Percentiles rank a stretch among this genome's conserved stretches.
phyloP scores from a whole-genome alignment of 257 asterid genomes.

The Solanum gracilifrons region DNA sequence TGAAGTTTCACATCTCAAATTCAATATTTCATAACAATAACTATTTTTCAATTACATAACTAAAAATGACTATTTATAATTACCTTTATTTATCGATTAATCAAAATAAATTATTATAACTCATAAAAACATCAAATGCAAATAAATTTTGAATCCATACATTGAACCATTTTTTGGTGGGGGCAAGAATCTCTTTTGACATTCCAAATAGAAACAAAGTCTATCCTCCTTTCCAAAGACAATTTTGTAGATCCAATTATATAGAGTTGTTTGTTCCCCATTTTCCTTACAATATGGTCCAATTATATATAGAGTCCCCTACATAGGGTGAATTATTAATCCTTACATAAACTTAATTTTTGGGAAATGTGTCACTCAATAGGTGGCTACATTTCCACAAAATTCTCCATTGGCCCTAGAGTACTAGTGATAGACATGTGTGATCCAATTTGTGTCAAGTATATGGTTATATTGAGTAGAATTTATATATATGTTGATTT shows the following conservation, averaged over 20 bases:
- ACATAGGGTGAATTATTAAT: neutral
- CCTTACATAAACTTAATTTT: neutral
- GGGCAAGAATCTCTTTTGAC: neutral
- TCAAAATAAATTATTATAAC: neutral
- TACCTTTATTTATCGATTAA: neutral
- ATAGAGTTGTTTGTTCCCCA: neutral
- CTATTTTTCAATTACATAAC: neutral
- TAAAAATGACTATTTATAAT: neutral
- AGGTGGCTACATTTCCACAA: neutral
- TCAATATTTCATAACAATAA: neutral
- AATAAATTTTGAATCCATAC: neutral
- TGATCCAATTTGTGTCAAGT: neutral
- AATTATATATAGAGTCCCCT: neutral
- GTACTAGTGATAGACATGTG: neutral
- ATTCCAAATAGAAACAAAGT: neutral
- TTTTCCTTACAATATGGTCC: neutral
- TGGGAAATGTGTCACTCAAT: neutral
- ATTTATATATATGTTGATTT: neutral
- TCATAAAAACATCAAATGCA: neutral
- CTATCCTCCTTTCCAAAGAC: neutral
- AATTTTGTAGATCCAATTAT: neutral
- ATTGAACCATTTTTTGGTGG: neutral
- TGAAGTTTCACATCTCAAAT: neutral
- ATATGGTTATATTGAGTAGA: neutral
- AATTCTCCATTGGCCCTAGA: neutral